Percentiles rank a stretch among this genome's conserved stretches.
phyloP scores from a whole-genome alignment of 139 green algal species.

The Chlorella sp. region DNA sequence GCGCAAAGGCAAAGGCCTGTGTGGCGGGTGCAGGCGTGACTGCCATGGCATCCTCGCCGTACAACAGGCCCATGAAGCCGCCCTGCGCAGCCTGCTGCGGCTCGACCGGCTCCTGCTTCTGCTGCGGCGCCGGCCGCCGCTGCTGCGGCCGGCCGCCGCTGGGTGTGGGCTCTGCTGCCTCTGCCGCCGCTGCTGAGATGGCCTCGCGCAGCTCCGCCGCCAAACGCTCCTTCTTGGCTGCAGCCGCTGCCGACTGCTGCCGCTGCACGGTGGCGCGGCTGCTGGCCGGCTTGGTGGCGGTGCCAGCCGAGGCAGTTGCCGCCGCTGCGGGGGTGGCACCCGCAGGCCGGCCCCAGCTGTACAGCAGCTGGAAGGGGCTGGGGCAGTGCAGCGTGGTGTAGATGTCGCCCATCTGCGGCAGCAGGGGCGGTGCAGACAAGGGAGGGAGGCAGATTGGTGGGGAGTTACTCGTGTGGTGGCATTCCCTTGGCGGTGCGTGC shows the following conservation, averaged over 20 bases:
- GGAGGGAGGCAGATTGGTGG: not conserved
- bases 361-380: slow-evolving; percentile 33
- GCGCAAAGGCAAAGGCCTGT: not conserved
- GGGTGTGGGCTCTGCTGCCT: not conserved
- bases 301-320: not conserved
- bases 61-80: not conserved
- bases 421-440: not conserved
- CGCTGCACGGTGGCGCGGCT: not conserved
- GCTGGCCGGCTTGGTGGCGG: not conserved
- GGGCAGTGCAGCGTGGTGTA: slow-evolving; percentile 7
- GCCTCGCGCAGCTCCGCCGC: not conserved
- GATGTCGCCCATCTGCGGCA: slow-evolving; percentile 23
- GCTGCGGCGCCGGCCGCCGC: not conserved
- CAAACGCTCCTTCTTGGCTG: slow-evolving; percentile 3
- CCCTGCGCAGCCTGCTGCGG: not conserved
- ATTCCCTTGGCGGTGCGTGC: too few species aligned
- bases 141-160: too few species aligned
- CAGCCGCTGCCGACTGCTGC: not conserved
- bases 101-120: not conserved
- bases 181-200: not conserved
- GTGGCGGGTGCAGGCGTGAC: not conserved
- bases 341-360: not conserved
- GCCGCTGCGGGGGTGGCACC: not conserved
- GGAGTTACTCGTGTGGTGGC: too few species aligned
- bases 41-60: not conserved